A percentile compares a stretch with the other conserved stretches of the same genome.
These are phyloP conservation scores for Phytophthora brassicae DNA, from an alignment of 352 stramenopile species.

Conservation along the genomic window DNA sequence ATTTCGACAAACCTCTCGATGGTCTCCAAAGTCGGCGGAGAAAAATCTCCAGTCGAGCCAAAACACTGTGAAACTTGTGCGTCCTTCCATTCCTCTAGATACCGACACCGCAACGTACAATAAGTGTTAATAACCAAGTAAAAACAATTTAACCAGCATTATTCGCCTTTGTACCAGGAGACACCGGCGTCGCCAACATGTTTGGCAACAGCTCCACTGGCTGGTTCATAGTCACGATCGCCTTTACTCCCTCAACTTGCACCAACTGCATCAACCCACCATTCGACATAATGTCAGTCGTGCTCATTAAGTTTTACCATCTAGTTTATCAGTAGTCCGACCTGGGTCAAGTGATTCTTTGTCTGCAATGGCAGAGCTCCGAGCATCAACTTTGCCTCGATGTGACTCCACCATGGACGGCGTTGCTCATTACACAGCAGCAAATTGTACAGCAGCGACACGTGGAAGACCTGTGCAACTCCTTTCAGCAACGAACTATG, in stretches of 20 bases:
- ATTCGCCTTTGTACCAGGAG: slow-evolving; percentile 37
- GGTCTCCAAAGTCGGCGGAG: slow-evolving; percentile 63
- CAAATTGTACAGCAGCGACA: slow-evolving; percentile 85
- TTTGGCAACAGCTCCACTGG: slow-evolving; percentile 66
- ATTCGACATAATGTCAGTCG: background rate
- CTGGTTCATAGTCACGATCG: slow-evolving; percentile 84
- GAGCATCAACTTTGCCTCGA: slow-evolving; percentile 66
- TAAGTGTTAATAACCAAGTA: no score
- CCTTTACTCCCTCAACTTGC: slow-evolving; percentile 52
- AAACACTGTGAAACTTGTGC: slow-evolving; percentile 60
- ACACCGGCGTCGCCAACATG: slow-evolving; percentile 57
- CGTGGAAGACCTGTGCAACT: slow-evolving; percentile 55
- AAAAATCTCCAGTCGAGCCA: slow-evolving; percentile 67
- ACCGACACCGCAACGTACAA: no score
- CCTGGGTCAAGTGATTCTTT: slow-evolving; percentile 52
- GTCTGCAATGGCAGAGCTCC: slow-evolving; percentile 65
- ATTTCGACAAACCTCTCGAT: slow-evolving; percentile 39
- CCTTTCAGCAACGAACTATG: background rate
- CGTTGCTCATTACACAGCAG: slow-evolving; percentile 39
- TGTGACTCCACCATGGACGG: slow-evolving; percentile 74
- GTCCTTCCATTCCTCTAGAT: slow-evolving; percentile 53
- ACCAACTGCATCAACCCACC: slow-evolving; percentile 40
- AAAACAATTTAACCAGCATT: background rate
- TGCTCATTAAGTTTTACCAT: background rate
- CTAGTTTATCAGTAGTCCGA: no score